Evolutionary conservation across 2,329 filamentous ascomycete genomes (phyloP), one percentile per base, ranked within the genome.

Genomic region (Cladosporium velox): DNA sequence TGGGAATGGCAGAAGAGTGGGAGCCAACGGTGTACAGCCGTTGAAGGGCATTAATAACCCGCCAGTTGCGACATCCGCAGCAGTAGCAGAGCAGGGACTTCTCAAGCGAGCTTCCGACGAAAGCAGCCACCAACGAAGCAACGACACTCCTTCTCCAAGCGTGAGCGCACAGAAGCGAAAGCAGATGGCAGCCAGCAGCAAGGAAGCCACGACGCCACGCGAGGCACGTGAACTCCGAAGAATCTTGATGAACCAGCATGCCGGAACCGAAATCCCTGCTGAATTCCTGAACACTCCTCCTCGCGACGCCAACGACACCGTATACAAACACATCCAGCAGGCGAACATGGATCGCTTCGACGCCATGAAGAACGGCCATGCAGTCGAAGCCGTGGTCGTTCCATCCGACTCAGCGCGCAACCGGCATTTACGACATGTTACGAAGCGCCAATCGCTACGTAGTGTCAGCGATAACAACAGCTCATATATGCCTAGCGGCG

Each of bases 331-430:
- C 41, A 66, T 66, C 15, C 59, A 60, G 41, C 38, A 64, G 34
- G 60, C 59, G 21, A 66, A 66, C 30, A 66, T 64, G 59, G 65
- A 66, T 30, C 52, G 52, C 18, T 64, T 64, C 49, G 64, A 67
- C 21, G 64, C 66, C 4, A 30, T 63, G n/a, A 54, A 65, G 34
- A 59, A 51, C 30, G 59, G 57, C 32, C 30, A 59, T 3, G 44
- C 47, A 12, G 54, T 63, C 15, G 66, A 66, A 32, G 51, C 64
- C 8, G 34, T 24, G 28, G 59, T 64, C 14, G 55, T 64, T 18
- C 34, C 65, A 12, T 55, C 60, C 32, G 49, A 66, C 14, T 51
- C 30, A 7, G 57, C 64, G 18, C 55, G 55, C 55, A 54, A 54
- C n/a, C 55, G 51, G 1, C 55, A 59, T 54, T 44, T 65, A 32